phyloP scores from a whole-genome alignment of 306 rosid species.

The Fragaria vesca region DNA sequence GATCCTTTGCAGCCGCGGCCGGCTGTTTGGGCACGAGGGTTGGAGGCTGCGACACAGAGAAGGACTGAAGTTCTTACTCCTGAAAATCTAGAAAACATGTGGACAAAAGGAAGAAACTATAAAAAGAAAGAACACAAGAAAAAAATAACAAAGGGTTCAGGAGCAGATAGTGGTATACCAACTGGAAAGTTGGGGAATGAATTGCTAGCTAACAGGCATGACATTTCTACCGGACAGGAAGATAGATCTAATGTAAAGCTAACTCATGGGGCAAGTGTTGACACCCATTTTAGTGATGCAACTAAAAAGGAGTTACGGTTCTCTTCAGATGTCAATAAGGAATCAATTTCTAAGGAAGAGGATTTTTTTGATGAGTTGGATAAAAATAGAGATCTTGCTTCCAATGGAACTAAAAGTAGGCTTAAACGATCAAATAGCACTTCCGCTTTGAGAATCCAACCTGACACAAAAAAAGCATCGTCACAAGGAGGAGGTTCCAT shows the following conservation, averaged over 20 bases:
- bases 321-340: slow-evolving; percentile 37
- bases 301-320: slow-evolving; percentile 32
- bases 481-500: slow-evolving; percentile 47
- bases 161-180: slow-evolving; percentile 30
- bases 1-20: slow-evolving; percentile 49
- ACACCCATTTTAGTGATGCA: slow-evolving; percentile 41
- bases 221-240: slow-evolving; percentile 37
- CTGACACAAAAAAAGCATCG: slow-evolving; percentile 31
- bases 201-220: slow-evolving; percentile 37
- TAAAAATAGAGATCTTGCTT: slow-evolving; percentile 29
- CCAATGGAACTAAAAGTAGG: slow-evolving; percentile 37
- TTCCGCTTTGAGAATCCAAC: slow-evolving; percentile 54
- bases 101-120: slow-evolving; percentile 97
- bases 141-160: slow-evolving; percentile 39
- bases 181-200: slow-evolving; percentile 41
- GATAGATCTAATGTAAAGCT: slow-evolving; percentile 34
- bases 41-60: slow-evolving; percentile 86
- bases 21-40: slow-evolving; percentile 77
- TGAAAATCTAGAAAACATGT: slow-evolving; percentile 98
- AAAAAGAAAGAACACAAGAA: slow-evolving; percentile 73
- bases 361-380: slow-evolving; percentile 41
- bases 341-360: slow-evolving; percentile 31
- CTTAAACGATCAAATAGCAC: slow-evolving; percentile 82
- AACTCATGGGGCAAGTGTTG: slow-evolving; percentile 30
- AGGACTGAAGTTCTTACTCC: slow-evolving; percentile 95